These are phyloP conservation scores for Athelia psychrophila DNA, from an alignment of 1,284 basidiomycete genomes.

Conservation along the genomic window DNA sequence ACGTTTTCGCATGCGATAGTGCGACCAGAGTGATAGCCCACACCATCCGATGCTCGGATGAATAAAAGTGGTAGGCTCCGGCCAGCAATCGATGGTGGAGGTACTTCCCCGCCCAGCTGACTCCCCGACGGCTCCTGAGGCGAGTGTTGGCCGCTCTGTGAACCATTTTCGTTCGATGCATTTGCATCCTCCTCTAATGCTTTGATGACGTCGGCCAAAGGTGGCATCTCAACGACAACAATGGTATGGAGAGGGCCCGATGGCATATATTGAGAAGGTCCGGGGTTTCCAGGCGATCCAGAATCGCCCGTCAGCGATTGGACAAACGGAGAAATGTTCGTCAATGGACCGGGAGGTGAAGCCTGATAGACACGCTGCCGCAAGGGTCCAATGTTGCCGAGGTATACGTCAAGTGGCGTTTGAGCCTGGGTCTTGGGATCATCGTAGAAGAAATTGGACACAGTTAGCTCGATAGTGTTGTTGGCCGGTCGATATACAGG, in stretches of 20 bases:
- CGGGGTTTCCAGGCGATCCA: slow-evolving; percentile 22
- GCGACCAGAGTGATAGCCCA: slow-evolving; percentile 82
- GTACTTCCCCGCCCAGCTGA: slow-evolving; percentile 22
- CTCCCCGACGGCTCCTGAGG: slow-evolving; percentile 25
- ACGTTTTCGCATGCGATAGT: slow-evolving; percentile 83
- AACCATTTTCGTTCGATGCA: slow-evolving; percentile 37
- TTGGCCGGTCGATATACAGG: slow-evolving; percentile 72
- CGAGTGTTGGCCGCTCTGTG: slow-evolving; percentile 32
- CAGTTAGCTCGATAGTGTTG: slow-evolving; percentile 78
- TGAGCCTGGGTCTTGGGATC: slow-evolving; percentile 62
- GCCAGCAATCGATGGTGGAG: slow-evolving; percentile 53
- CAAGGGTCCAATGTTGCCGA: slow-evolving; percentile 86
- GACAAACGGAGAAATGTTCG: slow-evolving; percentile 55
- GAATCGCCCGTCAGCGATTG: slow-evolving; percentile 25
- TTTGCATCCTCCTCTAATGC: slow-evolving; percentile 68
- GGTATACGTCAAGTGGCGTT: slow-evolving; percentile 82
- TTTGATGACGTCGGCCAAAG: slow-evolving; percentile 66
- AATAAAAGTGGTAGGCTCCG: slow-evolving; percentile 69
- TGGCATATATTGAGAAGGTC: slow-evolving; percentile 44
- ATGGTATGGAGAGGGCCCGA: slow-evolving; percentile 63
- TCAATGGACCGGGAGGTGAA: slow-evolving; percentile 60
- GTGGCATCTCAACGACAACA: slow-evolving; percentile 77
- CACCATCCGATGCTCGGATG: slow-evolving; percentile 72
- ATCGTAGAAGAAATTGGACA: slow-evolving; percentile 82
- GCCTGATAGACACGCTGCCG: slow-evolving; percentile 69